Conservation (phyloP, 2,329 filamentous ascomycete genomes). For the Pestalotiopsis fici region DNA sequence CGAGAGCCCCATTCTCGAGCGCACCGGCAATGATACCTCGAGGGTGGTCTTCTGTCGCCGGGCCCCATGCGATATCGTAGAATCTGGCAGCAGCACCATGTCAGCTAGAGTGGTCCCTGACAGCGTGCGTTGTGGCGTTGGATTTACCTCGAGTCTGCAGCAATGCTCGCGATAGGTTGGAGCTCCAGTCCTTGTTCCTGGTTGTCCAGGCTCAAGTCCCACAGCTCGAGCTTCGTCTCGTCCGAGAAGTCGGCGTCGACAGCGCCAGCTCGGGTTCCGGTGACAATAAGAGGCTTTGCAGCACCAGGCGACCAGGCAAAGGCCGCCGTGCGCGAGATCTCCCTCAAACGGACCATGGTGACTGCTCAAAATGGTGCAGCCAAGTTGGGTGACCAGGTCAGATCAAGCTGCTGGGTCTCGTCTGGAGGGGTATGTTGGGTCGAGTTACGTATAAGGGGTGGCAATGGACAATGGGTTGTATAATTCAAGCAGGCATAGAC, state of each 20-base stretch:
- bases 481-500: constrained; percentile 25
- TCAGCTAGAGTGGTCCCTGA: constrained; percentile 6
- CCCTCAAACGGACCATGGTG: constrained; percentile 90
- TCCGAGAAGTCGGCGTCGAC: constrained; percentile 97
- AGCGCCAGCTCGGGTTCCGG: constrained; percentile 90
- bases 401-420: neutral
- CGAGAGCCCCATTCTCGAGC: constrained; percentile 89
- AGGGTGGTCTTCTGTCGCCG: constrained; percentile 75
- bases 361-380: constrained; percentile 9
- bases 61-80: constrained; percentile 94
- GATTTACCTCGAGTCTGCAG: constrained; percentile 80
- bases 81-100: constrained; percentile 60
- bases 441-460: constrained; percentile 22
- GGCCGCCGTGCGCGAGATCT: constrained; percentile 93
- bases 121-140: neutral
- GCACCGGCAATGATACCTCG: constrained; percentile 92
- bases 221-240: constrained; percentile 93
- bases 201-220: constrained; percentile 86
- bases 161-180: constrained; percentile 80
- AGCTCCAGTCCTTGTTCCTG: constrained; percentile 77
- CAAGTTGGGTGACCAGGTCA: constrained; percentile 16
- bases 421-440: constrained; percentile 8
- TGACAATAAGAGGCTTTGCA: constrained; percentile 80
- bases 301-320: constrained; percentile 94
- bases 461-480: constrained; percentile 16